phyloP scores from a whole-genome alignment of 176 grass and related monocot genomes.

The Lolium rigidum region DNA sequence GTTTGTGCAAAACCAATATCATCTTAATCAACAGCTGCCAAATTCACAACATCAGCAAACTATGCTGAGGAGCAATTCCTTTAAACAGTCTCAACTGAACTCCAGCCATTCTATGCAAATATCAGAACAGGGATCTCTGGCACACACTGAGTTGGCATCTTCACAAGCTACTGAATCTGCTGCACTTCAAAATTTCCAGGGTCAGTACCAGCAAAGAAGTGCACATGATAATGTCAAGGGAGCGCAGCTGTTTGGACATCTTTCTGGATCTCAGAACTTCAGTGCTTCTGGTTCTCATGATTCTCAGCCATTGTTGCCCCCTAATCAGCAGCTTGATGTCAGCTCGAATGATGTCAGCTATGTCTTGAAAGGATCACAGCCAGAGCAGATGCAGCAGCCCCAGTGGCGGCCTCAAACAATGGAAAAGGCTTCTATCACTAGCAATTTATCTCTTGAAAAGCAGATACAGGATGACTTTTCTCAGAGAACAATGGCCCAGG shows the following conservation, averaged over 20 bases:
- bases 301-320: conserved; percentile 64
- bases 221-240: conserved; percentile 61
- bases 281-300: conserved; percentile 58
- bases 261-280: conserved; percentile 66
- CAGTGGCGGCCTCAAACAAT: conserved; percentile 62
- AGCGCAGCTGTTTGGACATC: conserved; percentile 64
- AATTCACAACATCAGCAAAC: conserved; percentile 63
- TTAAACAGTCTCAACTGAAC: conserved; percentile 61
- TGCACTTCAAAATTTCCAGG: conserved; percentile 59
- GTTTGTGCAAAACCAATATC: conserved; percentile 71
- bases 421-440: conserved; percentile 56
- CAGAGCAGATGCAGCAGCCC: conserved; percentile 54
- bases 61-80: conserved; percentile 58
- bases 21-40: conserved; percentile 67
- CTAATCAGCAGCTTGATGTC: conserved; percentile 52
- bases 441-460: conserved; percentile 69
- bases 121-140: conserved; percentile 63
- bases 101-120: conserved; percentile 68
- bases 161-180: conserved; percentile 62
- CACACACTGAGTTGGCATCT: conserved; percentile 62
- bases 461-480: conserved; percentile 68
- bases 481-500: conserved; percentile 60
- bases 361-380: conserved; percentile 60
- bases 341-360: conserved; percentile 54
- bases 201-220: conserved; percentile 74